Evolutionary conservation across 768 basidiomycete genomes (phyloP), one percentile per base, ranked within the genome.

Genomic region (Termitomyces sp.): DNA sequence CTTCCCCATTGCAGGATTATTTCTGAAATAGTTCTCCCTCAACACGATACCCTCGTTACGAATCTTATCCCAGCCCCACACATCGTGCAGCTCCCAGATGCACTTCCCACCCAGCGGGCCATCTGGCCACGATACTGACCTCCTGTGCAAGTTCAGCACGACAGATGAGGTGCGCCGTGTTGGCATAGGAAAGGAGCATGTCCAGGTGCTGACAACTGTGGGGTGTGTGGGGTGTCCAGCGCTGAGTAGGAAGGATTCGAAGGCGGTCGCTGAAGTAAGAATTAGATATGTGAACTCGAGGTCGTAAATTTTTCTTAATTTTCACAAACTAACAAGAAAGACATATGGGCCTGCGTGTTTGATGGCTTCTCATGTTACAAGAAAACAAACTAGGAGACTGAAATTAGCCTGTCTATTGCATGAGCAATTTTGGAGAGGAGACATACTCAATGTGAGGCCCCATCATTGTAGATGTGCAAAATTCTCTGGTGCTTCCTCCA

Each of bases 361-460:
- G 17, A 98, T 79, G 0, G 96, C 93, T 69, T 99, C 96, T 97
- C 96, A 99, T 1, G n/a, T 95, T 4, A 98, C 84, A 25, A 95
- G 84, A 64, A 99, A 93, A 40, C 95, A 82, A 52, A 97, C 92
- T 95, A 14, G 19, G 27, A 19, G 1, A 41, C 37, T 56, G 5
- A 45, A 2, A 27, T 63, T 52, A 48, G 51, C 10, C 14, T 29
- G 14, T 19, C 23, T 19, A n/a, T n/a, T n/a, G n/a, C n/a, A n/a
- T n/a, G n/a, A n/a, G n/a, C n/a, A n/a, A 12, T 43, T 23, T 51
- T 1, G 23, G 6, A 17, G n/a, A 52, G 1, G n/a, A n/a, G n/a
- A 77, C 88, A 21, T 63, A 94, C 94, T n/a, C n/a, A n/a, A n/a
- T n/a, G n/a, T n/a, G n/a, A n/a, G n/a, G n/a, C n/a, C n/a, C n/a